Evolutionary conservation across 2,329 filamentous ascomycete species (phyloP).

Genomic region (Endoconidiophora laricicola): DNA sequence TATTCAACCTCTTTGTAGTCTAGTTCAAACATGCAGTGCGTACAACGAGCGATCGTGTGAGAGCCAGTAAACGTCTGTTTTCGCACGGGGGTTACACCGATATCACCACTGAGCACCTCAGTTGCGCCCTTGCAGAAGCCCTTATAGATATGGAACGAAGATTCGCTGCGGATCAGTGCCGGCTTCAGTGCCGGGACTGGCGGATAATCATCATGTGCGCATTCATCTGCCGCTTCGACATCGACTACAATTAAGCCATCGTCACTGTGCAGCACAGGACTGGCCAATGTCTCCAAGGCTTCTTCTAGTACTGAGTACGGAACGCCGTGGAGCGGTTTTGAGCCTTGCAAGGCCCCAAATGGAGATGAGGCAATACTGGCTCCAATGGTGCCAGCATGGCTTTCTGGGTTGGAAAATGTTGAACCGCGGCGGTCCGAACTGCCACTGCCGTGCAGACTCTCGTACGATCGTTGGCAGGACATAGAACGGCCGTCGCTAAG

Average conservation of each 20-base stretch:
- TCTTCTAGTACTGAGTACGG: slow-evolving; percentile 1
- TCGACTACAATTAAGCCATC: slow-evolving; percentile 24
- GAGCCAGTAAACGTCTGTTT: slow-evolving; percentile 26
- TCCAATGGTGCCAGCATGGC: background rate
- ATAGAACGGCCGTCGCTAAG: background rate
- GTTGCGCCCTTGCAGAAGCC: slow-evolving; percentile 40
- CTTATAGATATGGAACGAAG: slow-evolving; percentile 35
- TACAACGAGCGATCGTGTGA: slow-evolving; percentile 34
- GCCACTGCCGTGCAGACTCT: slow-evolving; percentile 2
- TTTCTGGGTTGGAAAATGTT: background rate
- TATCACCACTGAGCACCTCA: slow-evolving; percentile 30
- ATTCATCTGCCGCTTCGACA: slow-evolving; percentile 14
- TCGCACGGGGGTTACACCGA: slow-evolving; percentile 33
- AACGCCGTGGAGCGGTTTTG: background rate
- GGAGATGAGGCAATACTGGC: background rate
- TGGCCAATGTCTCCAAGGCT: background rate
- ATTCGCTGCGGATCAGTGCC: slow-evolving; percentile 16
- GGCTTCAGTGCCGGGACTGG: background rate
- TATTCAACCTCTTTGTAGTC: slow-evolving; percentile 35
- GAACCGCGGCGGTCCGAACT: background rate
- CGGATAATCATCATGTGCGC: background rate
- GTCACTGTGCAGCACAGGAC: slow-evolving; percentile 10
- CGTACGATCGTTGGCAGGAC: background rate
- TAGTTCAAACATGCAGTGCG: slow-evolving; percentile 35
- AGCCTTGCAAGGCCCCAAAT: background rate